Base-by-base conservation (phyloP, 306 rosid species). In the Astragalus glycyphyllos region DNA sequence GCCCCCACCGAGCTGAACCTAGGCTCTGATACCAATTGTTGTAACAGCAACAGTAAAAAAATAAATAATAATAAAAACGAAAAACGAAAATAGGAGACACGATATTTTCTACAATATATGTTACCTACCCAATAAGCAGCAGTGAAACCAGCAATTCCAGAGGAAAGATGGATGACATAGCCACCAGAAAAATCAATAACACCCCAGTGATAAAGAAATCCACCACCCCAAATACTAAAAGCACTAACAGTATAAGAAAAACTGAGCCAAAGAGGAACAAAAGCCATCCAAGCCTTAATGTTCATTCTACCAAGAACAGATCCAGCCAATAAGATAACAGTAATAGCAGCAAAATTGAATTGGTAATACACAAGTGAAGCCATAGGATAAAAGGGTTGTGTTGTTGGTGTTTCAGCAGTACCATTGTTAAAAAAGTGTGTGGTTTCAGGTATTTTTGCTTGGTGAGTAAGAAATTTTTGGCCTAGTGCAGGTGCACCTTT, bases 151-250 rank as follows among this genome's bases (percentile, higher is more conserved):
- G 86, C 79, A 6, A 71, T 17, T n/a, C 86, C 86, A 40, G 86
- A 75, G 29, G 86, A 72, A 60, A 82, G 76, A 60, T 83, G 86
- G 51, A 83, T 66, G 3, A 83, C 84, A 42, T 79, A 83, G 23
- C 83, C 83, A 2, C 86, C 86, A 6, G 80, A 75, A 45, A 79
- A 79, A 71, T 83, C 86, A 13, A 79, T 83, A 29, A 71, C 81
- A 11, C 86, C 86, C 86, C 86, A 83, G 10, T 83, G 84, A 60
- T 77, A 78, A 40, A 82, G 80, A 73, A 81, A 82, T 3, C 87
- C 87, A 6, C 84, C 87, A 26, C 84, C 86, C 84, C 87, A 79
- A 4, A 76, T 57, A 34, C 87, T 83, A 32, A 44, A 83, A 0
- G 84, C 84, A 6, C 81, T 81, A 0, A 83, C 83, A 2, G 76